A percentile compares a stretch with the other conserved stretches of the same genome.
Evolutionary conservation across 371 early-diverging fungal species (phyloP).

Genomic region (Mortierella sp.): DNA sequence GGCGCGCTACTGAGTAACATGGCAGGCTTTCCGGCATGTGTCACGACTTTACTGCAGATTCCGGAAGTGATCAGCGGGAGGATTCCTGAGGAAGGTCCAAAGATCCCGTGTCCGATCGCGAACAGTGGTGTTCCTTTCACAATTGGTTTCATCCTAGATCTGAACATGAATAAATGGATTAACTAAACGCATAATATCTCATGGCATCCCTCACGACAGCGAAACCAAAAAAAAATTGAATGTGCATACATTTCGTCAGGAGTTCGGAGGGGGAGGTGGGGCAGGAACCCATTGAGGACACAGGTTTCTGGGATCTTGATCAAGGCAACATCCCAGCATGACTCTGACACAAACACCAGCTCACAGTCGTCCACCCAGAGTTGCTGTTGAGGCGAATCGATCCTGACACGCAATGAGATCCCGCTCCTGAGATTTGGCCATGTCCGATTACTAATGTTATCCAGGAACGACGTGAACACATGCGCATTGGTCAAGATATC

Average conservation of each 20-base stretch:
- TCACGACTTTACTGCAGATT: conserved; percentile 44
- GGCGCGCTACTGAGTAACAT: conserved; percentile 55
- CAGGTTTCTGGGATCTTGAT: conserved; percentile 56
- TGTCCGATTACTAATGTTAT: conserved; percentile 48
- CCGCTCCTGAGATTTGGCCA: conserved; percentile 50
- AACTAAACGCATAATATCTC: not conserved
- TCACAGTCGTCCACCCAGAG: conserved; percentile 57
- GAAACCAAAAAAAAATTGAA: not conserved
- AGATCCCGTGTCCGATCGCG: conserved; percentile 58
- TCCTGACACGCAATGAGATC: conserved; percentile 48
- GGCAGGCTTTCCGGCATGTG: conserved; percentile 24
- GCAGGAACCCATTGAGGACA: conserved; percentile 46
- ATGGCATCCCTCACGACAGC: not conserved
- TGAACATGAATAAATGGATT: not conserved
- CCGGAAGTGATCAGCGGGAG: conserved; percentile 57
- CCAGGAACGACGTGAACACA: conserved; percentile 57
- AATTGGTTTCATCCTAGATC: conserved; percentile 34
- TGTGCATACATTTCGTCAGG: conserved; percentile 31
- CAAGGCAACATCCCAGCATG: conserved; percentile 53
- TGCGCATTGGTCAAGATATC: conserved; percentile 58
- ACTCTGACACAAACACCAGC: conserved; percentile 56
- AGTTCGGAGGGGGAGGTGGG: conserved; percentile 36
- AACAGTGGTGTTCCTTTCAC: conserved; percentile 49
- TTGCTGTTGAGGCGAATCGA: conserved; percentile 55
- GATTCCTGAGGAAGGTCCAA: conserved; percentile 53